These are phyloP conservation scores for Kazachstania viticola DNA, from an alignment of 805 yeast genomes.

Conservation along the genomic window DNA sequence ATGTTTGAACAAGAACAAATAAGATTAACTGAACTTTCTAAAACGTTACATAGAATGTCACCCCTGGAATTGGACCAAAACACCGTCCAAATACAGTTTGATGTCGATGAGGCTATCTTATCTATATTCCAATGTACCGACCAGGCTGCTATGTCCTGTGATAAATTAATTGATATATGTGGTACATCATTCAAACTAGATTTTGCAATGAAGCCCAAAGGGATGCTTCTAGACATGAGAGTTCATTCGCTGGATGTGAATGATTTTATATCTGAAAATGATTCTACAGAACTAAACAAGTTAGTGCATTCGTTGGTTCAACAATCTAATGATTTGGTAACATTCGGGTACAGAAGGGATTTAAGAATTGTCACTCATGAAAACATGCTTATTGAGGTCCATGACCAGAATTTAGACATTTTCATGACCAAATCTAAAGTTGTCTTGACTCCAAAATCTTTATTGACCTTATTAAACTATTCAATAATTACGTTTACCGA, in stretches of 20 bases:
- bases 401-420: conserved; percentile 65
- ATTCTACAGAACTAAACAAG: conserved; percentile 48
- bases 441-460: conserved; percentile 64
- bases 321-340: conserved; percentile 40
- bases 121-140: conserved; percentile 59
- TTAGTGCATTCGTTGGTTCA: conserved; percentile 48
- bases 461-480: conserved; percentile 70
- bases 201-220: conserved; percentile 47
- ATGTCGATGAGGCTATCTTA: conserved; percentile 50
- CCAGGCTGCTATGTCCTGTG: conserved; percentile 46
- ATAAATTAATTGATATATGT: conserved; percentile 57
- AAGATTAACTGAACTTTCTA: conserved; percentile 11
- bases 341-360: conserved; percentile 43
- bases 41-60: conserved; percentile 31
- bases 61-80: conserved; percentile 42
- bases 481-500: conserved; percentile 78
- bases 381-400: conserved; percentile 44
- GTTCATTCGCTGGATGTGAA: conserved; percentile 58
- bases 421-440: conserved; percentile 69
- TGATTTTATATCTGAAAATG: conserved; percentile 59
- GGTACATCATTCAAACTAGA: conserved; percentile 53
- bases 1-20: conserved; percentile 17
- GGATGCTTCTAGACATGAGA: conserved; percentile 52
- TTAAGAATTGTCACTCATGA: conserved; percentile 49
- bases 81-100: conserved; percentile 59